Base-by-base conservation (phyloP, 139 green algal species). In the Bryopsis sp. region DNA sequence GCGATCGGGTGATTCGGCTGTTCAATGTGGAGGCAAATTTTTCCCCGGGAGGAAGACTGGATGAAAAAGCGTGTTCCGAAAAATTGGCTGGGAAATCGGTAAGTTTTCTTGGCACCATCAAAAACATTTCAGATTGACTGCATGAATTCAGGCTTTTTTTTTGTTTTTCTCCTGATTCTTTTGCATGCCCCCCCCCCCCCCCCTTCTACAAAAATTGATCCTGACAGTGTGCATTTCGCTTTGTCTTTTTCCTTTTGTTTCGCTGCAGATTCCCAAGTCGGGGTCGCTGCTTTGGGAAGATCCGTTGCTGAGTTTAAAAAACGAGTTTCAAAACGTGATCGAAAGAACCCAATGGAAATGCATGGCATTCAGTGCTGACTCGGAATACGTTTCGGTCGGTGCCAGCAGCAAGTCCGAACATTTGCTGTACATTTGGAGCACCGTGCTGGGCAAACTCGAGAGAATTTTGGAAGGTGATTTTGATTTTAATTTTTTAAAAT, bases 401-500 rank as follows among this genome's bases (percentile, higher is more conserved):
- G 39, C 76, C 8, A 63, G 57, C 35, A 65, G 46, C 64, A 78
- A 76, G 43, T 68, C 67, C 24, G 72, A 83, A 54, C 85, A 89
- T 72, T 69, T 74, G 24, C 59, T 90, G 7, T 88, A 86, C 72
- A 64, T 88, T 1, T 93, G 84, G 84, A 85, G 78, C 76, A 35
- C 54, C 19, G 28, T 77, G 8, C 62, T 70, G 5, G 76, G 75
- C 38, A 84, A 86, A 48, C 77, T 95, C 71, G 81, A 84, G 61
- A 58, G 74, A 0, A 86, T 95, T 31, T 75, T 95, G 37, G 82
- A 94, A 68, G 86, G 88, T 84, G 72, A n/a, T n/a, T n/a, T n/a
- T n/a, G n/a, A n/a, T n/a, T n/a, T n/a, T n/a, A n/a, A n/a, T n/a
- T n/a, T n/a, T n/a, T n/a, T n/a, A n/a, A n/a, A n/a, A n/a, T n/a